Evolutionary conservation across 1,284 basidiomycete genomes (phyloP).

Genomic region (Naganishia liquefaciens): DNA sequence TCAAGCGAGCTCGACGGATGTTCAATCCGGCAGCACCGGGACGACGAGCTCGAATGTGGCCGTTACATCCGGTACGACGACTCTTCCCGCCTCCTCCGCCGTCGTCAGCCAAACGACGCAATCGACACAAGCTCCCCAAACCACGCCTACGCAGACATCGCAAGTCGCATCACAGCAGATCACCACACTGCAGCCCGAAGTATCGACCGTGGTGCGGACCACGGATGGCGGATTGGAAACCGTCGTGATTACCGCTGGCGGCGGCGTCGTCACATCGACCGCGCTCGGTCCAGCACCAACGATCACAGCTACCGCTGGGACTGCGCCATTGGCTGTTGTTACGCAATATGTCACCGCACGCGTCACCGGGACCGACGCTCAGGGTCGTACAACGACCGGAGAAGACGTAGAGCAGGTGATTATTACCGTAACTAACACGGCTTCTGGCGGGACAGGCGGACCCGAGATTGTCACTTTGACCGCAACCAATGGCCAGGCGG

Average conservation of each 20-base stretch:
- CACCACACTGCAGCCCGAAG: background rate
- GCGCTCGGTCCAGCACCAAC: slow-evolving; percentile 1
- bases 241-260: slow-evolving; percentile 8
- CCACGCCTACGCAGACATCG: background rate
- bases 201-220: slow-evolving; percentile 6
- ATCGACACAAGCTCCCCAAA: background rate
- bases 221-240: slow-evolving; percentile 6
- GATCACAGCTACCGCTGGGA: background rate
- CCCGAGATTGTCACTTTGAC: slow-evolving; percentile 26
- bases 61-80: background rate
- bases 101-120: slow-evolving; percentile 2
- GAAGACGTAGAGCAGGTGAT: slow-evolving; percentile 11
- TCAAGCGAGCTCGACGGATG: background rate
- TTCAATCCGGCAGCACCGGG: background rate
- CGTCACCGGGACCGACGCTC: slow-evolving; percentile 20
- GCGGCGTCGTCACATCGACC: slow-evolving; percentile 20
- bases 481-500: slow-evolving; percentile 23
- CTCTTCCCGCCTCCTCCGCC: background rate
- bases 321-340: slow-evolving; percentile 11
- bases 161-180: background rate
- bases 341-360: slow-evolving; percentile 28
- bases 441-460: background rate
- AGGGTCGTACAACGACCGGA: slow-evolving; percentile 18
- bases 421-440: slow-evolving; percentile 17
- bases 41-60: background rate